Base-by-base conservation (phyloP, 2,329 filamentous ascomycete species). In the Xylogone sp. region DNA sequence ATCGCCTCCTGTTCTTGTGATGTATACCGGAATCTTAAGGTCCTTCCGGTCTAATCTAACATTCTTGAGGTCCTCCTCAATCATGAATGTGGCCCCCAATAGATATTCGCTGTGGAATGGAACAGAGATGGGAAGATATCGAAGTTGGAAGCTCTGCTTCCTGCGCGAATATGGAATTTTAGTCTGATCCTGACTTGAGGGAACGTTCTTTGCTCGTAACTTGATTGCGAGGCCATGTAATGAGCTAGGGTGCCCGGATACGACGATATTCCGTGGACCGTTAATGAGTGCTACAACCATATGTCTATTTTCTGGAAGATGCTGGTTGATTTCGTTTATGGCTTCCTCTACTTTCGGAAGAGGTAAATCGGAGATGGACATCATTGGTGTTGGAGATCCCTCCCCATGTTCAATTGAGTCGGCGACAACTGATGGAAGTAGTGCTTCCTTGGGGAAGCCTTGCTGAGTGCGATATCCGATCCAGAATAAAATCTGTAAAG, bases 401-500 rank as follows among this genome's bases (percentile, higher is more conserved):
- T 97, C 93, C 45, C 91, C 91, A 67, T 92, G 85, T 67, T 96
- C 91, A 57, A 90, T 90, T 88, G 49, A 97, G 80, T 65, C 91
- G 93, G 93, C 2, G 91, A 89, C 63, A 97, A 81, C 24, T n/a
- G n/a, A n/a, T n/a, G n/a, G n/a, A n/a, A n/a, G n/a, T n/a, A n/a
- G n/a, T n/a, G n/a, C n/a, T n/a, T n/a, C n/a, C n/a, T n/a, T n/a
- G n/a, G n/a, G n/a, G n/a, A 5, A 92, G 96, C 6, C 93, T 97
- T 58, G 88, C 70, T 97, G 93, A 69, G 91, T 96, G 63, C 92
- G 86, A 55, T 91, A 85, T 66, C 93, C 93, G 58, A 97, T 96
- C 92, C 92, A 97, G 78, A 97, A 97, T 29, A 97, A 86, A 64
- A 96, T 89, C 29, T 88, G 91, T 59, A 97, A 75, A 3, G 92